These are phyloP conservation scores for Annulohypoxylon truncatum DNA, from an alignment of 2,329 filamentous ascomycete genomes.

Conservation along the genomic window DNA sequence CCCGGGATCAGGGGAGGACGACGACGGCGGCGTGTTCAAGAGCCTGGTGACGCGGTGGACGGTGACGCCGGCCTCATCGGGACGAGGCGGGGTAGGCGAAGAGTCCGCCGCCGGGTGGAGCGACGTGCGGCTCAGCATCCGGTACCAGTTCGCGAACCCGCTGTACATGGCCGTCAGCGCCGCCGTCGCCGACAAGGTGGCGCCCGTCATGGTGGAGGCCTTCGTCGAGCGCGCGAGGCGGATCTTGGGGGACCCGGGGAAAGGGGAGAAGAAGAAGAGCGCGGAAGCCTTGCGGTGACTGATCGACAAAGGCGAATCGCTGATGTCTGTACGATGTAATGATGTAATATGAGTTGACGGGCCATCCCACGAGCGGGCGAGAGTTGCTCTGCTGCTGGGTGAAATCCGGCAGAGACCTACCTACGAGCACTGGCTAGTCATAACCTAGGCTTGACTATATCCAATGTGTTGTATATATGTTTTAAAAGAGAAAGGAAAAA, in stretches of 20 bases:
- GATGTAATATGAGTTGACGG: slow-evolving; percentile 6
- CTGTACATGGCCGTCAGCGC: slow-evolving; percentile 85
- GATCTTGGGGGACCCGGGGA: slow-evolving; percentile 56
- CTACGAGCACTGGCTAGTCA: not conserved
- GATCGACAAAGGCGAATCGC: not conserved
- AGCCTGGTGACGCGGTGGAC: slow-evolving; percentile 78
- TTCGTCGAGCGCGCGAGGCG: slow-evolving; percentile 84
- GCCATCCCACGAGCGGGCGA: not conserved
- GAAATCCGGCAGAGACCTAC: too few relatives aligned
- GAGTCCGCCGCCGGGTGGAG: slow-evolving; percentile 71
- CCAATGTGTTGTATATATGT: slow-evolving; percentile 10
- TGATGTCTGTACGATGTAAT: slow-evolving; percentile 8
- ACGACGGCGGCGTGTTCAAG: slow-evolving; percentile 67
- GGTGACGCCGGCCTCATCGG: slow-evolving; percentile 62
- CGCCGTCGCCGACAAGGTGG: slow-evolving; percentile 85
- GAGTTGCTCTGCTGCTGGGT: not conserved
- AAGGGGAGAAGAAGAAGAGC: not conserved
- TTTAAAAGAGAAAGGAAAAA: too few relatives aligned
- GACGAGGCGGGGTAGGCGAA: slow-evolving; percentile 50
- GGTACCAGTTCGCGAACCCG: slow-evolving; percentile 90
- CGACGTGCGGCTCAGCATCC: slow-evolving; percentile 79
- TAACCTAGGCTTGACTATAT: not conserved
- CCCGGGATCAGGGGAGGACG: not conserved
- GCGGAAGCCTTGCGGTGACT: slow-evolving; percentile 19
- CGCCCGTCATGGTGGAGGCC: slow-evolving; percentile 88